These are phyloP conservation scores for Carex cristatella DNA, from an alignment of 176 grass and related monocot genomes.

Conservation along the genomic window DNA sequence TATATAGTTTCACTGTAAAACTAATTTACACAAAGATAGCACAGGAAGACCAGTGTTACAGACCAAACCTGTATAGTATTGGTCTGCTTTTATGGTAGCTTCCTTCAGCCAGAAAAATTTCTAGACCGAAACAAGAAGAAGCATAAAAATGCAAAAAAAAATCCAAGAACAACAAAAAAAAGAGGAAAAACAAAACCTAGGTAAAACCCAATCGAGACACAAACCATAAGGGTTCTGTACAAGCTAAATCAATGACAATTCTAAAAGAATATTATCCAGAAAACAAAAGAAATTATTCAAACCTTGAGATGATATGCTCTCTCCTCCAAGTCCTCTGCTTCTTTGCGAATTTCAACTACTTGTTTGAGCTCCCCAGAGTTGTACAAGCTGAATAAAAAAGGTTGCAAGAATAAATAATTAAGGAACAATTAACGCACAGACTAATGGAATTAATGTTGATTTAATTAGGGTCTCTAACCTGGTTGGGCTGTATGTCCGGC, in stretches of 20 bases:
- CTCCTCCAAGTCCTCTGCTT: background rate
- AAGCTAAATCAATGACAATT: background rate
- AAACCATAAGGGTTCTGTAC: background rate
- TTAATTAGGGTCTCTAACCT: too few species aligned
- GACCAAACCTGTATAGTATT: background rate
- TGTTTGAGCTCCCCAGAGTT: background rate
- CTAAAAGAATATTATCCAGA: background rate
- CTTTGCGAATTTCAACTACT: background rate
- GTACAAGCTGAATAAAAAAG: too few species aligned
- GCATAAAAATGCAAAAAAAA: background rate
- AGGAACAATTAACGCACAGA: too few species aligned
- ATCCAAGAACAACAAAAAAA: background rate
- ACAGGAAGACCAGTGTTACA: background rate
- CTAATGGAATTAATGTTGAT: too few species aligned
- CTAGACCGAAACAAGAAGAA: background rate
- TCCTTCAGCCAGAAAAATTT: background rate
- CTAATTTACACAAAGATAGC: background rate
- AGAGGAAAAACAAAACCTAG: background rate
- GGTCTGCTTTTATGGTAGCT: background rate
- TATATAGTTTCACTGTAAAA: background rate
- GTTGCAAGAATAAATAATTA: too few species aligned
- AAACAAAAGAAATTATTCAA: background rate
- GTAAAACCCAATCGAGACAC: background rate
- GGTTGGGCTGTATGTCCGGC: too few species aligned
- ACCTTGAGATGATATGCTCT: background rate